Conservation (phyloP, 2,329 filamentous ascomycete genomes). For the Hyphodiscus sp. region DNA sequence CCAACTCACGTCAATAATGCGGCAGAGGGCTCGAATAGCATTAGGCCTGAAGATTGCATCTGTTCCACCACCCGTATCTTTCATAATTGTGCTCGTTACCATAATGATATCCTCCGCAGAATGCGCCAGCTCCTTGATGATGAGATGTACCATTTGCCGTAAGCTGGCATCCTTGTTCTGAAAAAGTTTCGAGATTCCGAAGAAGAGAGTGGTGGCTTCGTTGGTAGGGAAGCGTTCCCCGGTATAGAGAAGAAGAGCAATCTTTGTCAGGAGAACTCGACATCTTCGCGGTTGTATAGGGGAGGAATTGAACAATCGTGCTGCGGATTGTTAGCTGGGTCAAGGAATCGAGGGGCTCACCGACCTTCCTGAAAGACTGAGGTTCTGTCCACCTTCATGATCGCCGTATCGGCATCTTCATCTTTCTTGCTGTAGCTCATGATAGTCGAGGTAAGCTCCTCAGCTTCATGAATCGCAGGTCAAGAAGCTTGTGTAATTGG, state of each 20-base stretch:
- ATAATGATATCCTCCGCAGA: conserved; percentile 99
- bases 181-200: conserved; percentile 98
- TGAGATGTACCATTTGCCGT: conserved; percentile 96
- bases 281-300: conserved; percentile 96
- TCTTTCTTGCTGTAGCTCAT: conserved; percentile 99
- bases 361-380: conserved; percentile 98
- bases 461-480: conserved; percentile 31
- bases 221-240: conserved; percentile 96
- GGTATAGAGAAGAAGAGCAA: conserved; percentile 90
- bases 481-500: conserved; percentile 11
- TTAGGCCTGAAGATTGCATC: conserved; percentile 93
- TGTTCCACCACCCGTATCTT: conserved; percentile 92
- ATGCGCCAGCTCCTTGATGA: conserved; percentile 94
- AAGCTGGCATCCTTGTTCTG: conserved; percentile 98
- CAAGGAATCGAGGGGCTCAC: conserved; percentile 25
- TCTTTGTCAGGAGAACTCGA: conserved; percentile 94
- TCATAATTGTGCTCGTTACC: conserved; percentile 99
- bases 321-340: conserved; percentile 46
- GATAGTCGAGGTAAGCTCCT: conserved; percentile 34
- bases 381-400: conserved; percentile 96
- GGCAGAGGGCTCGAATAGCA: conserved; percentile 88
- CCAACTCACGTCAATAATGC: conserved; percentile 81
- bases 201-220: conserved; percentile 97
- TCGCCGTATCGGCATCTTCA: conserved; percentile 87
- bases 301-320: conserved; percentile 95